phyloP scores from a whole-genome alignment of 805 yeast species.

The Schizosaccharomyces cryophilus region DNA sequence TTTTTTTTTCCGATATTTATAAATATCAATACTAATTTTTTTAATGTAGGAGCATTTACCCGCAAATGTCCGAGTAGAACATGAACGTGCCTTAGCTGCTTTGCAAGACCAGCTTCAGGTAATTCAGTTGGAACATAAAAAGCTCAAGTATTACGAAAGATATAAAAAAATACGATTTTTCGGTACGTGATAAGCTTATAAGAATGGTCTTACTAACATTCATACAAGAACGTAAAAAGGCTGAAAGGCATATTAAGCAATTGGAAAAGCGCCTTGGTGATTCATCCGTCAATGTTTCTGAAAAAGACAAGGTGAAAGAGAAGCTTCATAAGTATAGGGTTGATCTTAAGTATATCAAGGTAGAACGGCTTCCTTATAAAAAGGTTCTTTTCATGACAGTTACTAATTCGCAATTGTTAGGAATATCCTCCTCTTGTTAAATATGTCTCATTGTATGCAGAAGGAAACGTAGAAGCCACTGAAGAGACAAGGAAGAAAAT shows the following conservation, averaged over 20 bases:
- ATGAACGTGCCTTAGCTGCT: conserved; percentile 49
- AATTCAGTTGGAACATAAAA: conserved; percentile 21
- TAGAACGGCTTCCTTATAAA: not conserved
- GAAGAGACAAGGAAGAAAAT: not conserved
- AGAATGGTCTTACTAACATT: not conserved
- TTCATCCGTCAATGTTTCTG: not conserved
- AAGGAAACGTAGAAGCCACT: not conserved
- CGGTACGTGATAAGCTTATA: conserved; percentile 3
- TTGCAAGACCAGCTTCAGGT: conserved; percentile 31
- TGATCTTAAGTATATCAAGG: not conserved
- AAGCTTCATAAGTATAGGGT: not conserved
- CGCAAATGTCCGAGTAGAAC: conserved; percentile 20
- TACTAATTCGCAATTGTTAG: not conserved
- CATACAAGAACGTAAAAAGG: not conserved
- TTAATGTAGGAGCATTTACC: conserved; percentile 28
- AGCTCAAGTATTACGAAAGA: conserved; percentile 34
- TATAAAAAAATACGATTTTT: conserved; percentile 88
- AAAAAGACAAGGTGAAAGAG: not conserved
- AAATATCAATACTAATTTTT: not conserved
- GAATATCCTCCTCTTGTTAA: not conserved
- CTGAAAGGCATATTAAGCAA: not conserved
- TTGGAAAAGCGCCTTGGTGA: not conserved
- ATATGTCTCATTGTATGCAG: not conserved
- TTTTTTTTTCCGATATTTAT: not conserved
- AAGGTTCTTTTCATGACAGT: not conserved